Evolutionary conservation across 768 basidiomycete genomes (phyloP), one percentile per base, ranked within the genome.

Genomic region (Mycena galopus): DNA sequence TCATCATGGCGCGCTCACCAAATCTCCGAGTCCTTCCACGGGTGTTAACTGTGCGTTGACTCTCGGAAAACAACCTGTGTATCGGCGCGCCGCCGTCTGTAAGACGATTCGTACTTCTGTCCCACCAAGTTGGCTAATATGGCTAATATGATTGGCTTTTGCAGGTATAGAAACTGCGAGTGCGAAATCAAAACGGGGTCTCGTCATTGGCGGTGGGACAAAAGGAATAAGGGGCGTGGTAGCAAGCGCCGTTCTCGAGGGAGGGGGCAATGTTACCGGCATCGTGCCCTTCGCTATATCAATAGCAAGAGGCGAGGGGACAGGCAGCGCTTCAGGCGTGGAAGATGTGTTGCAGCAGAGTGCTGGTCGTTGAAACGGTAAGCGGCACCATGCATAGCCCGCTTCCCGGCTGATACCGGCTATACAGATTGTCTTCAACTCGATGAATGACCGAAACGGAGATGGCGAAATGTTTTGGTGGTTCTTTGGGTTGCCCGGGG

Each of bases 401-500:
- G 23, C 11, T 35, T 30, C 33, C 7, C 0, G 9, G 16, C 44
- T 62, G 19, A 42, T 9, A 3, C 6, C 30, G 8, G 19, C 19
- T 16, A 14, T 29, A 39, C 70, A 64, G 63, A 86, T 95, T 66
- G 79, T 96, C 6, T 94, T 95, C 4, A 84, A 90, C 73, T 93
- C 93, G 0, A 96, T 96, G 94, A 94, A 94, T 72, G 92, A 96
- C 76, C 91, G 97, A n/a, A 78, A 86, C 93, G 12, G 91, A 94
- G 79, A 98, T 99, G 96, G 96, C 97, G 0, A 89, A 89, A 75
- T 86, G 93, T 8, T 90, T 90, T 0, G 87, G 88, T 21, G 96
- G 92, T 0, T 99, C 77, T 85, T 98, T 55, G 95, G 92, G 11
- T 84, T 99, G 21, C 97, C 97, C 2, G 97, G 97, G 21, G 97